Conservation (phyloP, 495 filamentous ascomycete species). For the Articulospora tetracladia region DNA sequence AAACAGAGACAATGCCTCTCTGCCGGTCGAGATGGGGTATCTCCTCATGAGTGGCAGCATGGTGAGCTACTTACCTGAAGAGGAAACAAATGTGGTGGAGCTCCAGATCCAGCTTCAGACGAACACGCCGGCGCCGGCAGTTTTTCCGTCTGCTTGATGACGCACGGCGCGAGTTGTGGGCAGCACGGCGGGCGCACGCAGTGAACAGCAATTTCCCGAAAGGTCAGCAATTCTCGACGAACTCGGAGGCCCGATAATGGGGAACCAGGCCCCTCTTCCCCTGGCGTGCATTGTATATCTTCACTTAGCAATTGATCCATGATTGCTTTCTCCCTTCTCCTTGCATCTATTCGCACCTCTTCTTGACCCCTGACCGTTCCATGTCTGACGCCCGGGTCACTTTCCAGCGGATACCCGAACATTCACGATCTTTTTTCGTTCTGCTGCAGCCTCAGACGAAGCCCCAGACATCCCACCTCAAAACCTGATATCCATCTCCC, state of each 20-base stretch:
- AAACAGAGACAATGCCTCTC: slow-evolving; percentile 19
- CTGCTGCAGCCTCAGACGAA: background rate
- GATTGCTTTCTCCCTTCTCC: background rate
- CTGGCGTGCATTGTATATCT: background rate
- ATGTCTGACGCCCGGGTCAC: background rate
- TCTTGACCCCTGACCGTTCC: background rate
- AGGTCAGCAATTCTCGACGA: background rate
- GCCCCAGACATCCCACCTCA: background rate
- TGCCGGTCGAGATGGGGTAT: slow-evolving; percentile 9
- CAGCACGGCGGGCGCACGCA: too few species aligned
- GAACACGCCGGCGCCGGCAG: background rate
- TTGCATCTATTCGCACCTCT: background rate
- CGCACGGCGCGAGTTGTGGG: background rate
- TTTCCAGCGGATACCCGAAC: background rate
- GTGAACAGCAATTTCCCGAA: background rate
- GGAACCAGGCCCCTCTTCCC: background rate
- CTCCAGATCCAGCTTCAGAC: background rate
- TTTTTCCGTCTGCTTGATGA: background rate
- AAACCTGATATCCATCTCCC: background rate
- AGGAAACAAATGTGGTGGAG: background rate
- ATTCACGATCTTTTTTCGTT: background rate
- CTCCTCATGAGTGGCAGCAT: slow-evolving; percentile 14
- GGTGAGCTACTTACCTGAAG: slow-evolving; percentile 1
- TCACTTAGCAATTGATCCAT: background rate
- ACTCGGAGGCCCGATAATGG: background rate